Percentiles rank a stretch among this genome's conserved stretches.
Evolutionary conservation across 495 filamentous ascomycete genomes (phyloP).

Genomic region (Acidiella bohemica): DNA sequence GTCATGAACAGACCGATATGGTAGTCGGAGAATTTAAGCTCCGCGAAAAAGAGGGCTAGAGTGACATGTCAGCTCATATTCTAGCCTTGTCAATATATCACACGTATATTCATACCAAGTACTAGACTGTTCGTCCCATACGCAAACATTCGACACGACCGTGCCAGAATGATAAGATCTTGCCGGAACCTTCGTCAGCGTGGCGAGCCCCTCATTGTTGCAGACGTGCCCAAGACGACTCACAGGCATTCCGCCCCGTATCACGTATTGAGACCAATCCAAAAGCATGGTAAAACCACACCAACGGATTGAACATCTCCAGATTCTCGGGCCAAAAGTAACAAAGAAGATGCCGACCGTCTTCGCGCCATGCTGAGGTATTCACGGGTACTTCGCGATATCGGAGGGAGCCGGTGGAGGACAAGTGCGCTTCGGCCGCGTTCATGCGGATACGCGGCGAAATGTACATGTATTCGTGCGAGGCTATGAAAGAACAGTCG

Average conservation of each 20-base stretch:
- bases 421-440: too few species aligned
- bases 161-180: conserved; percentile 39
- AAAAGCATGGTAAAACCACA: conserved; percentile 20
- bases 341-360: too few species aligned
- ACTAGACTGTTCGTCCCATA: conserved; percentile 67
- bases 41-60: conserved; percentile 50
- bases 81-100: neutral
- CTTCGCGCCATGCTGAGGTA: too few species aligned
- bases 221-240: neutral
- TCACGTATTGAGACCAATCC: conserved; percentile 16
- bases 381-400: too few species aligned
- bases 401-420: too few species aligned
- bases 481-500: too few species aligned
- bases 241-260: conserved; percentile 18
- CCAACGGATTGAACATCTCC: too few species aligned
- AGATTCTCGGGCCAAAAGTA: too few species aligned
- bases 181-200: neutral
- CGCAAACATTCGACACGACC: conserved; percentile 66
- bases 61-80: too few species aligned
- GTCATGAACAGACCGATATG: conserved; percentile 84
- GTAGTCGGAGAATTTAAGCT: conserved; percentile 51
- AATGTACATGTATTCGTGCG: too few species aligned
- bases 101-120: conserved; percentile 26
- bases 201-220: neutral
- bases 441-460: too few species aligned